Conservation (phyloP, 2,329 filamentous ascomycete species). For the Colletotrichum sp. region DNA sequence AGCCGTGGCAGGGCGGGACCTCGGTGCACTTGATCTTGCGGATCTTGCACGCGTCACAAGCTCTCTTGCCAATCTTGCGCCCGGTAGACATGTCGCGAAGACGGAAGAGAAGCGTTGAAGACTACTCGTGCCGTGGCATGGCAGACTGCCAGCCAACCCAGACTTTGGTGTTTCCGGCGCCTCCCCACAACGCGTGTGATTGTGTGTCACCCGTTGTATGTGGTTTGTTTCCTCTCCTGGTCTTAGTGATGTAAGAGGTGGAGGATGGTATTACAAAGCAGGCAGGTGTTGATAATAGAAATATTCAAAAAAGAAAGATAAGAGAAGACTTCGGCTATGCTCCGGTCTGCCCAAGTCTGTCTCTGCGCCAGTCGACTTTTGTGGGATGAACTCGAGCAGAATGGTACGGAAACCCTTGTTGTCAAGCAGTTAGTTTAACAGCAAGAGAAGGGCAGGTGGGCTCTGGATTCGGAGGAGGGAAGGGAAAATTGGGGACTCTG, state of each 20-base stretch:
- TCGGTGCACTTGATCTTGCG: constrained; percentile 58
- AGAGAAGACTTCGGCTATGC: background rate
- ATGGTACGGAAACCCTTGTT: background rate
- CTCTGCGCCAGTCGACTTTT: background rate
- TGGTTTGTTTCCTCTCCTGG: background rate
- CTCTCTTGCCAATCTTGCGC: constrained; percentile 41
- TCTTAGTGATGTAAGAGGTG: background rate
- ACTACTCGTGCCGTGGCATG: constrained; percentile 9
- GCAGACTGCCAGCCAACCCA: background rate
- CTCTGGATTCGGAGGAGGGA: background rate
- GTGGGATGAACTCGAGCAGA: background rate
- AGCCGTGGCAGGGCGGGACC: constrained; percentile 49
- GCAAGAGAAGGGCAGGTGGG: background rate
- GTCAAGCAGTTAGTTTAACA: background rate
- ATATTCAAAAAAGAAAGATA: background rate
- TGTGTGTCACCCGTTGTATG: background rate
- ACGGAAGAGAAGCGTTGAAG: constrained; percentile 1
- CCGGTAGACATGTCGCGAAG: constrained; percentile 22
- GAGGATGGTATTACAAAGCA: constrained; percentile 7
- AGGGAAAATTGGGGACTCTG: constrained; percentile 3
- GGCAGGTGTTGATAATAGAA: background rate
- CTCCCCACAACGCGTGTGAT: background rate
- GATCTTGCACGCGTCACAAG: constrained; percentile 58
- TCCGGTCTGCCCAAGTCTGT: background rate
- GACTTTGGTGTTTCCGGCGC: background rate